These are phyloP conservation scores for Sextonia rubra DNA, from an alignment of 164 flowering plant species.

Conservation along the genomic window DNA sequence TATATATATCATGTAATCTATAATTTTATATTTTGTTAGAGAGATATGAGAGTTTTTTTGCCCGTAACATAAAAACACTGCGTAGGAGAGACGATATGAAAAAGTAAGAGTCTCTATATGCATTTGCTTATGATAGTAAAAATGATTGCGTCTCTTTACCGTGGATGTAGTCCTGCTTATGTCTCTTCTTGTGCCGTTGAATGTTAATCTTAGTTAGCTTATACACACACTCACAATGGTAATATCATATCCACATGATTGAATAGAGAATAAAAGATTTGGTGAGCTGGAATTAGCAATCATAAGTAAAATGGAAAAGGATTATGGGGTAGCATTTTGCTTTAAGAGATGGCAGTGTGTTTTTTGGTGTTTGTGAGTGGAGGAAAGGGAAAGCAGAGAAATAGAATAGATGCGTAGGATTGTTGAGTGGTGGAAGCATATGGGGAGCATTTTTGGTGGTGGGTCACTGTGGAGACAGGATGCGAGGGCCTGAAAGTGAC, in stretches of 20 bases:
- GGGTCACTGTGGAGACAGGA: conserved; percentile 1
- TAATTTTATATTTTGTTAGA: too few species aligned
- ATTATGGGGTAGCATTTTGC: not conserved
- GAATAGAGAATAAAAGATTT: conserved; percentile 4
- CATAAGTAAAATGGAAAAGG: not conserved
- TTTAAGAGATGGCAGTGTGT: not conserved
- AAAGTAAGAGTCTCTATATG: too few species aligned
- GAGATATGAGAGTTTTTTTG: too few species aligned
- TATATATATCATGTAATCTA: too few species aligned
- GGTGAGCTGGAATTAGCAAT: conserved; percentile 13
- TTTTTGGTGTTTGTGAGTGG: not conserved
- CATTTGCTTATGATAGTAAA: not conserved
- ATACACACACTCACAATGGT: not conserved
- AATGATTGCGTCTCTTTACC: too few species aligned
- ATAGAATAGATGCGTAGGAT: not conserved
- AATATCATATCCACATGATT: not conserved
- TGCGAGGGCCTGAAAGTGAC: not conserved
- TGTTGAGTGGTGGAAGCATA: conserved; percentile 7
- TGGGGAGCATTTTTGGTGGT: conserved; percentile 12
- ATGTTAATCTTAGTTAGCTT: not conserved
- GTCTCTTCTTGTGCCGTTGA: too few species aligned
- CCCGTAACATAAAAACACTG: too few species aligned
- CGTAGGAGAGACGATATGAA: too few species aligned
- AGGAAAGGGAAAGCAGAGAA: not conserved
- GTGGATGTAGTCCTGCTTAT: too few species aligned